These are phyloP conservation scores for Extremus antarcticus DNA, from an alignment of 495 filamentous ascomycete genomes.

Conservation along the genomic window DNA sequence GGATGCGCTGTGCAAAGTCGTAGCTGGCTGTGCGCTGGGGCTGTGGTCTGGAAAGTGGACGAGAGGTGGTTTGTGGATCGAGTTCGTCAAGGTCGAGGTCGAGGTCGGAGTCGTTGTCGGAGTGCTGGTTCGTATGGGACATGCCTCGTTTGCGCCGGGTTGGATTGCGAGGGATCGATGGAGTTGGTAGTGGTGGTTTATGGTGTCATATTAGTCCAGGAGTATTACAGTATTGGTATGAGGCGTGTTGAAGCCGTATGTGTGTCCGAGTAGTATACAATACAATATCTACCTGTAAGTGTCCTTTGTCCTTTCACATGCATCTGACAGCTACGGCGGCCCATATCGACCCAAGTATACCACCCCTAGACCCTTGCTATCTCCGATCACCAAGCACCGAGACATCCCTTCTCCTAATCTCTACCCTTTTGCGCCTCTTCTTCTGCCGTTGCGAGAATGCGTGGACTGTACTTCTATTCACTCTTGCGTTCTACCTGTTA, in stretches of 20 bases:
- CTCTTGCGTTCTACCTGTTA: background rate
- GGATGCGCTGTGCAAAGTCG: constrained; percentile 28
- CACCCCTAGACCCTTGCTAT: too few relatives aligned
- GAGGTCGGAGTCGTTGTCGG: constrained; percentile 28
- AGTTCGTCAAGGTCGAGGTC: constrained; percentile 31
- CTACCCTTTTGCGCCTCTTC: background rate
- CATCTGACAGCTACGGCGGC: background rate
- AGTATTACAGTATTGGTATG: background rate
- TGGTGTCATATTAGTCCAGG: background rate
- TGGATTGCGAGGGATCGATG: background rate
- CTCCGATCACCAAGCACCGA: too few relatives aligned
- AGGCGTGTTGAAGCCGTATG: too few relatives aligned
- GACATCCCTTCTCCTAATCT: background rate
- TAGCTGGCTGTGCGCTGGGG: background rate
- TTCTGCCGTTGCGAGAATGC: background rate
- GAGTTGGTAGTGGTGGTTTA: too few relatives aligned
- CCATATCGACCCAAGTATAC: too few relatives aligned
- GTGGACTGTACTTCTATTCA: background rate
- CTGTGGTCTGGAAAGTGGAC: constrained; percentile 1
- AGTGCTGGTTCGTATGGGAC: constrained; percentile 14
- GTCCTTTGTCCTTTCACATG: background rate
- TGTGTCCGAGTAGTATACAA: background rate
- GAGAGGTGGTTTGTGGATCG: constrained; percentile 23
- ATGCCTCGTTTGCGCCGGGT: constrained; percentile 23
- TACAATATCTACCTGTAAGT: background rate